Evolutionary conservation across 179 eudicot genomes (phyloP).

Genomic region (Heliamphora pulchella): DNA sequence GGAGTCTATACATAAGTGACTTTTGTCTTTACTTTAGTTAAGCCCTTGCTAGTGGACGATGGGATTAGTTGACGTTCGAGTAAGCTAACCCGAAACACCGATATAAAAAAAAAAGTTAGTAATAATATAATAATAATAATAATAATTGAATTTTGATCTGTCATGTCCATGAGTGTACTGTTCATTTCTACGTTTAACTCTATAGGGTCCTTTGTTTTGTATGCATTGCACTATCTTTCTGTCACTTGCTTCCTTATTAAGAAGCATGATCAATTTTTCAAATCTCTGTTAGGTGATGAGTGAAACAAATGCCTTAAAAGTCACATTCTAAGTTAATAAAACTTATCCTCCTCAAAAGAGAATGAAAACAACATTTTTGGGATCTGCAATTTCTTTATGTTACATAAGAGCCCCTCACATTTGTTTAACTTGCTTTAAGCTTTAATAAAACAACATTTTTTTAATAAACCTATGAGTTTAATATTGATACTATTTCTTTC

Average conservation of each 20-base stretch:
- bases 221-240: neutral
- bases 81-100: too few relatives aligned
- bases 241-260: neutral
- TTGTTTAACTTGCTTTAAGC: neutral
- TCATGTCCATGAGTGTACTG: too few relatives aligned
- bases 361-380: neutral
- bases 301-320: neutral
- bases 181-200: too few relatives aligned
- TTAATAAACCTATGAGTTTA: neutral
- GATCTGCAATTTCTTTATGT: neutral
- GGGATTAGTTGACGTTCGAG: too few relatives aligned
- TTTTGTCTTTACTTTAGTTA: too few relatives aligned
- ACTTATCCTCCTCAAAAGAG: neutral
- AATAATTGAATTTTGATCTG: too few relatives aligned
- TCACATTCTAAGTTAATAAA: neutral
- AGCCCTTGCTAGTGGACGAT: too few relatives aligned
- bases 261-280: neutral
- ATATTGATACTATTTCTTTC: neutral
- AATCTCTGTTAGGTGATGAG: neutral
- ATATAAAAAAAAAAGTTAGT: too few relatives aligned
- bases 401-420: neutral
- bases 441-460: neutral
- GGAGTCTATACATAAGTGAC: too few relatives aligned
- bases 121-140: too few relatives aligned
- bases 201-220: too few relatives aligned